Evolutionary conservation across 495 filamentous ascomycete genomes (phyloP).

Genomic region (Clohesyomyces aquaticus): DNA sequence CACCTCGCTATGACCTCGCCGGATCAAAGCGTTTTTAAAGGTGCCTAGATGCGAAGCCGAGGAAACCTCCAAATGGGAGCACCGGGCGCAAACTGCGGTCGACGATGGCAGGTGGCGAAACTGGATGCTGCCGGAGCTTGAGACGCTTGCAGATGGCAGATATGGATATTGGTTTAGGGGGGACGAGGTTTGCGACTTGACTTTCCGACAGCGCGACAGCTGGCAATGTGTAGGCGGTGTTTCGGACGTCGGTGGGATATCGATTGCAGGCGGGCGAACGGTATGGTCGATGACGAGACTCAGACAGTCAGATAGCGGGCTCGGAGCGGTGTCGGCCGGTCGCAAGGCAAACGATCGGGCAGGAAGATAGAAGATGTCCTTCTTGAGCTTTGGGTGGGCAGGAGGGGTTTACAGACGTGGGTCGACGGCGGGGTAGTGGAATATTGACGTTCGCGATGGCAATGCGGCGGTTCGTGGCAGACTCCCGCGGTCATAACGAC

Average conservation of each 20-base stretch:
- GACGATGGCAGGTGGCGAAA: slow-evolving; percentile 16
- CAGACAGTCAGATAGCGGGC: slow-evolving; percentile 14
- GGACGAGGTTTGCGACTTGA: too few relatives aligned
- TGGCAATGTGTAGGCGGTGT: background rate
- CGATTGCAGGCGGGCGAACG: slow-evolving; percentile 10
- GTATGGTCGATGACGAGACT: slow-evolving; percentile 20
- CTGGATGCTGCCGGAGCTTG: background rate
- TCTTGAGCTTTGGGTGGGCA: slow-evolving; percentile 9
- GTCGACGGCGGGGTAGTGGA: background rate
- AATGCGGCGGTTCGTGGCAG: background rate
- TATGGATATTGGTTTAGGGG: too few relatives aligned
- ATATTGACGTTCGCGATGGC: slow-evolving; percentile 11
- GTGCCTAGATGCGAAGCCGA: slow-evolving; percentile 47
- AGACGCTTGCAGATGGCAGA: background rate
- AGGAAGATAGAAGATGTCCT: background rate
- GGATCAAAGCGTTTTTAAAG: slow-evolving; percentile 88
- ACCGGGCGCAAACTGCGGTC: slow-evolving; percentile 20
- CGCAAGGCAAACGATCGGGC: background rate
- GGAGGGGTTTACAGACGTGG: background rate
- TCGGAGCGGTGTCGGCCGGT: background rate
- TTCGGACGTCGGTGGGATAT: background rate
- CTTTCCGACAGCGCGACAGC: too few relatives aligned
- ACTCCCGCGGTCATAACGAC: slow-evolving; percentile 21
- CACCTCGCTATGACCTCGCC: slow-evolving; percentile 86
- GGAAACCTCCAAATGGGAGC: slow-evolving; percentile 34